phyloP scores from a whole-genome alignment of 805 yeast species.

The Barnettozyma siamensis region DNA sequence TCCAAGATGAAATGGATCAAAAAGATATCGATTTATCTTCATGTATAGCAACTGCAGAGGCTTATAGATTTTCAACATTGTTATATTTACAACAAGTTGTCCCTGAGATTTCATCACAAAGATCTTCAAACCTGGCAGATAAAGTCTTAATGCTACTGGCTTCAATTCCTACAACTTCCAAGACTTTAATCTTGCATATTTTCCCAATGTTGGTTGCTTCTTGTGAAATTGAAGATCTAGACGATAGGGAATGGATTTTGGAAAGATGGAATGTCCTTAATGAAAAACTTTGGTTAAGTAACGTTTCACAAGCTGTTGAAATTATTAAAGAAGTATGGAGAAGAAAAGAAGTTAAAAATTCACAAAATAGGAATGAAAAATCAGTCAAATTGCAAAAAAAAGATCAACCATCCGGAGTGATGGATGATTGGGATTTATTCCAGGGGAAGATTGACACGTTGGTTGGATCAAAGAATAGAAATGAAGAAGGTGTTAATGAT shows the following conservation, averaged over 20 bases:
- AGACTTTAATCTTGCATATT: conserved; percentile 53
- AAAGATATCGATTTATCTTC: conserved; percentile 46
- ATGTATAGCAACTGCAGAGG: conserved; percentile 65
- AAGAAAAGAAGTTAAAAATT: conserved; percentile 38
- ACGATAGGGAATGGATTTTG: conserved; percentile 57
- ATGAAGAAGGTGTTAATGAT: conserved; percentile 39
- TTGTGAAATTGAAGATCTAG: conserved; percentile 55
- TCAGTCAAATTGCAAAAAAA: too few species aligned
- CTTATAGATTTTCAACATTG: conserved; percentile 55
- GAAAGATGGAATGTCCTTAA: conserved; percentile 51
- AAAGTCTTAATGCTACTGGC: conserved; percentile 55
- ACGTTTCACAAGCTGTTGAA: conserved; percentile 58
- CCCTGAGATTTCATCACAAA: conserved; percentile 55
- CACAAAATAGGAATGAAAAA: background rate
- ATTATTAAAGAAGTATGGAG: conserved; percentile 71
- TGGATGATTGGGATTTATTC: conserved; percentile 19
- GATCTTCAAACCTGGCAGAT: conserved; percentile 52
- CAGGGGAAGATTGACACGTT: conserved; percentile 21
- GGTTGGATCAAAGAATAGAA: conserved; percentile 20
- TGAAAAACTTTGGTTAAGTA: conserved; percentile 57
- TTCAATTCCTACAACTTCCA: conserved; percentile 53
- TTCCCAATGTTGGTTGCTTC: conserved; percentile 61
- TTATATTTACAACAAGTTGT: conserved; percentile 64
- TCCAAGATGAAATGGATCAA: background rate
- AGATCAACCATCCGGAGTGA: background rate